Evolutionary conservation across 495 filamentous ascomycete genomes (phyloP), one percentile per base, ranked within the genome.

Genomic region (Aspergillus ostianus): DNA sequence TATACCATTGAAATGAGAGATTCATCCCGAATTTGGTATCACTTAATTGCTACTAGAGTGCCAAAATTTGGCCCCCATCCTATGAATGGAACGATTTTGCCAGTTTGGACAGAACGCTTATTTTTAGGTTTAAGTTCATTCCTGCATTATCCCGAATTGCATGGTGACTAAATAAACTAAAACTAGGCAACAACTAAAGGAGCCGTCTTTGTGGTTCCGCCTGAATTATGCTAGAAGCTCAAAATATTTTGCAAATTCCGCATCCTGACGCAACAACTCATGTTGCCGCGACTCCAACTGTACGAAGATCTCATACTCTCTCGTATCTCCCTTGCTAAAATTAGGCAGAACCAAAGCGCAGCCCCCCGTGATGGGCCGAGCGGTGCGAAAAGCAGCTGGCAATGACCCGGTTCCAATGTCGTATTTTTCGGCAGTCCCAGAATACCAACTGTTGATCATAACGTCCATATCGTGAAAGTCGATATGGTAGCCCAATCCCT

Each of bases 391-490:
- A 2, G 68, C 65, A 46, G 56, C 53, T 2, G 65, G 61, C 3
- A 51, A 23, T 12, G 49, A 46, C 7, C 46, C 63, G 36, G 20
- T 46, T 12, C 68, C 68, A 56, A 70, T 51, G 51, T 66, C 65
- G 32, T 66, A 70, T 12, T 65, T 61, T 27, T 64, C 63, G 6
- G 61, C 66, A 10, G 21, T 65, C 0, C 63, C 65, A n/a, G 63
- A 63, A 32, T 60, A 59, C 68, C 68, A 70, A 10, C 53, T 63
- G 29, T 66, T 70, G 59, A 70, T 63, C 18, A 68, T 51, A 6
- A 67, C 6, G 41, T 70, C 65, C 68, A 70, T 64, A n/a, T 61
- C 59, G 9, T 21, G 32, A 27, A 70, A 68, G 23, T 70, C 61
- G 13, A 55, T 61, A 18, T 55, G 48, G 8, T 53, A 54, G 36